Evolutionary conservation across 116 monocot species (phyloP).

Genomic region (Zostera marina): DNA sequence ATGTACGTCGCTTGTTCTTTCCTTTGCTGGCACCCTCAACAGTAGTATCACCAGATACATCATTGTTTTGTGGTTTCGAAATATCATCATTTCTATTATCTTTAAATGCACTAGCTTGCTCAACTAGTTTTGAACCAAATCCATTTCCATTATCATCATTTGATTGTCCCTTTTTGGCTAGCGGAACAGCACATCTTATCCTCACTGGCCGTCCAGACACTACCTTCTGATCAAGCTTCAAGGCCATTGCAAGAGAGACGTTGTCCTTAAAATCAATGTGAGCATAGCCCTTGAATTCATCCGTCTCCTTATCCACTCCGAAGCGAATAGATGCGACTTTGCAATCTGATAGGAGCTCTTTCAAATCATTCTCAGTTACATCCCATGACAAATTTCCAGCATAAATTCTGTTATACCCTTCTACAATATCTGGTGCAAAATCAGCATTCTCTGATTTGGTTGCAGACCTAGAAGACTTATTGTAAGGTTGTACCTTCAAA

Average conservation of each 20-base stretch:
- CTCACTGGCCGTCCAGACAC: constrained; percentile 64
- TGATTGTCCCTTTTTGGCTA: constrained; percentile 2
- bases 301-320: constrained; percentile 71
- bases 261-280: constrained; percentile 76
- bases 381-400: constrained; percentile 88
- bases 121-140: background rate
- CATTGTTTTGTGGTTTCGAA: background rate
- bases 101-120: background rate
- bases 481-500: constrained; percentile 77
- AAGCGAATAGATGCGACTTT: constrained; percentile 56
- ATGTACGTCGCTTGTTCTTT: constrained; percentile 72
- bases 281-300: constrained; percentile 86
- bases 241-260: constrained; percentile 32
- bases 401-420: constrained; percentile 87
- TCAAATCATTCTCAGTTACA: constrained; percentile 74
- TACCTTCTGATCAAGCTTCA: constrained; percentile 72
- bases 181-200: constrained; percentile 76
- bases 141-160: background rate
- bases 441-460: constrained; percentile 17
- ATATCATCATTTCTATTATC: background rate
- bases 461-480: constrained; percentile 20
- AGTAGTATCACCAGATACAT: no score
- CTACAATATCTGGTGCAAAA: constrained; percentile 63
- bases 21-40: background rate
- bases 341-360: constrained; percentile 52